Conservation (phyloP, 139 green algal species). For the Volvox africanus region DNA sequence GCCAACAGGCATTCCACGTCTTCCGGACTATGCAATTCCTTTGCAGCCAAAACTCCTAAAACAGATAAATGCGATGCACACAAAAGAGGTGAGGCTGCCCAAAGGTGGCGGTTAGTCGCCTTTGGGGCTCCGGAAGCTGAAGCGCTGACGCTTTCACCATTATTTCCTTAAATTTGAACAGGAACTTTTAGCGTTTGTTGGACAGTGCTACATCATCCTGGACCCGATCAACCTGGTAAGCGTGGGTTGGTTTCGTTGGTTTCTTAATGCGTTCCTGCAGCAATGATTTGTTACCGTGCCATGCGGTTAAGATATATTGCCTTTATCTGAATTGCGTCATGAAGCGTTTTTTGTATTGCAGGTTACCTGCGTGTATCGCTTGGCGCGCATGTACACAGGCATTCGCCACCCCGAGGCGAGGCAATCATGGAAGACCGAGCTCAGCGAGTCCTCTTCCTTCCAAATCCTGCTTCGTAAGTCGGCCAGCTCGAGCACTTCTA, state of each 20-base stretch:
- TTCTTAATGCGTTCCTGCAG: neutral
- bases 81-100: constrained; percentile 57
- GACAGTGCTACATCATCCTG: constrained; percentile 52
- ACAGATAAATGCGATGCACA: constrained; percentile 61
- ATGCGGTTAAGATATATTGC: neutral
- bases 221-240: constrained; percentile 68
- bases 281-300: too few relatives aligned
- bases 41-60: constrained; percentile 65
- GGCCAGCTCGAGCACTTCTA: too few relatives aligned
- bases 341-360: neutral
- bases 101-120: constrained; percentile 21
- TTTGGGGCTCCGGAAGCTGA: neutral
- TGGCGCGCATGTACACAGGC: constrained; percentile 65
- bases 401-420: constrained; percentile 40
- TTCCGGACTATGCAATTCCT: constrained; percentile 51
- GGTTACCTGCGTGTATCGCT: constrained; percentile 68
- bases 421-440: constrained; percentile 52
- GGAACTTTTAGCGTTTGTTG: constrained; percentile 64
- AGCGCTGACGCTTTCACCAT: neutral
- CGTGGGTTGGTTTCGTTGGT: neutral
- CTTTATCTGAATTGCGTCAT: neutral
- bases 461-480: constrained; percentile 66
- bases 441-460: constrained; percentile 55
- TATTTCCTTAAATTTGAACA: neutral
- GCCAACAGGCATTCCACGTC: neutral